phyloP scores from a whole-genome alignment of 768 basidiomycete genomes.

The Multifurca ochricompacta region DNA sequence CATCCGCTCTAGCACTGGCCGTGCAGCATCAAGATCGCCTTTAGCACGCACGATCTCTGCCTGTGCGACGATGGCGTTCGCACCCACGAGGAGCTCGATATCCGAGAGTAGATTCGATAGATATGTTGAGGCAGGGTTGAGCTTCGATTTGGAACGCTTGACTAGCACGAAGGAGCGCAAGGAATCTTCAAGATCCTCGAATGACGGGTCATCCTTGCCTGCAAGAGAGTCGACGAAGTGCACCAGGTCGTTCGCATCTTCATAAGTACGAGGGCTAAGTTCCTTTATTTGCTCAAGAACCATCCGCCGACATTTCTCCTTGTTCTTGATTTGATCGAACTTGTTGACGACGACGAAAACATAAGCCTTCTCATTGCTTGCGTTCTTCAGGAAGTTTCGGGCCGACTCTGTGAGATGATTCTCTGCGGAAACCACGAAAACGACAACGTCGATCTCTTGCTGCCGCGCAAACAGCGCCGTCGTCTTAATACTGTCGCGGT shows the following conservation, averaged over 20 bases:
- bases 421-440: conserved; percentile 96
- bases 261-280: conserved; percentile 86
- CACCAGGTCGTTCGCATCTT: conserved; percentile 87
- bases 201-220: conserved; percentile 62
- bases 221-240: conserved; percentile 95
- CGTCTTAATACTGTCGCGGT: conserved; percentile 90
- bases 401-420: conserved; percentile 97
- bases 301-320: conserved; percentile 80
- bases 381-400: conserved; percentile 87
- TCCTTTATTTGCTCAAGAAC: conserved; percentile 93
- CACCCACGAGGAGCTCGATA: conserved; percentile 75
- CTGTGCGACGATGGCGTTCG: conserved; percentile 84
- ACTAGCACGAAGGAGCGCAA: conserved; percentile 91
- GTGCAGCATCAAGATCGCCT: conserved; percentile 55
- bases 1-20: conserved; percentile 88
- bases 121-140: conserved; percentile 89
- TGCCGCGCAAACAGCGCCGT: conserved; percentile 93
- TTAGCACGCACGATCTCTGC: conserved; percentile 66
- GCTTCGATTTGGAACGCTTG: conserved; percentile 94
- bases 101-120: conserved; percentile 85
- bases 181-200: conserved; percentile 82
- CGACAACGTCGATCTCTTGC: conserved; percentile 96
- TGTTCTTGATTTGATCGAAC: conserved; percentile 92
- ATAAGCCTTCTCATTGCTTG: conserved; percentile 95
- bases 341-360: conserved; percentile 99